phyloP scores from a whole-genome alignment of 148 eudicot species.

The Cornus suecica region DNA sequence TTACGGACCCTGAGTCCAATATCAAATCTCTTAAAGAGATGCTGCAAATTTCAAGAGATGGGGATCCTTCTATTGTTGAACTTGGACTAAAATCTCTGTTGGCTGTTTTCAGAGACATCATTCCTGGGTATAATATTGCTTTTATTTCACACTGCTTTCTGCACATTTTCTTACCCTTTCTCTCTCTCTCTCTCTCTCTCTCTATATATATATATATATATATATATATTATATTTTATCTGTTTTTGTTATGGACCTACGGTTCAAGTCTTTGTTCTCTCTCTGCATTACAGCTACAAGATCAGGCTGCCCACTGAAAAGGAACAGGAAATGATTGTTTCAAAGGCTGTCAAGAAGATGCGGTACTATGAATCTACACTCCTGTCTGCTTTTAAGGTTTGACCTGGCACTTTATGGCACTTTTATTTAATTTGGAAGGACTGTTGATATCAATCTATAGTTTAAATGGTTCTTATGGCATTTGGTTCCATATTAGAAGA shows the following conservation, averaged over 20 bases:
- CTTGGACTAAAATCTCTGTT: constrained; percentile 69
- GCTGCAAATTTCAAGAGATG: constrained; percentile 72
- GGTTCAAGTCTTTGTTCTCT: constrained; percentile 3
- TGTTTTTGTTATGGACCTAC: constrained; percentile 11
- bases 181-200: too few species aligned
- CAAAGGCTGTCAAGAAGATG: constrained; percentile 76
- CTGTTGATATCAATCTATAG: not conserved
- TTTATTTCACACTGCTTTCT: not conserved
- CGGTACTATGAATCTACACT: constrained; percentile 82
- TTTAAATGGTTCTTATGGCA: not conserved
- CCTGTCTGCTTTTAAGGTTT: constrained; percentile 75
- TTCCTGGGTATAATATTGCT: constrained; percentile 67
- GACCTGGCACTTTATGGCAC: constrained; percentile 8
- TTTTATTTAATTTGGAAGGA: not conserved
- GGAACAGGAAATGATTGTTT: constrained; percentile 77
- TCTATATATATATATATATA: too few species aligned
- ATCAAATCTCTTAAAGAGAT: constrained; percentile 68
- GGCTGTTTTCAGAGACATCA: constrained; percentile 86
- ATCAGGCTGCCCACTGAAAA: constrained; percentile 96
- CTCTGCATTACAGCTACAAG: constrained; percentile 56
- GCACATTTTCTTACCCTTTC: constrained; percentile 3
- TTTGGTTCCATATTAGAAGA: not conserved
- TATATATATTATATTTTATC: not conserved
- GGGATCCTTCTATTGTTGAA: constrained; percentile 50
- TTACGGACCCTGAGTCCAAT: constrained; percentile 77